Conservation (phyloP, 1,284 basidiomycete species). For the Puccinia triticina region DNA sequence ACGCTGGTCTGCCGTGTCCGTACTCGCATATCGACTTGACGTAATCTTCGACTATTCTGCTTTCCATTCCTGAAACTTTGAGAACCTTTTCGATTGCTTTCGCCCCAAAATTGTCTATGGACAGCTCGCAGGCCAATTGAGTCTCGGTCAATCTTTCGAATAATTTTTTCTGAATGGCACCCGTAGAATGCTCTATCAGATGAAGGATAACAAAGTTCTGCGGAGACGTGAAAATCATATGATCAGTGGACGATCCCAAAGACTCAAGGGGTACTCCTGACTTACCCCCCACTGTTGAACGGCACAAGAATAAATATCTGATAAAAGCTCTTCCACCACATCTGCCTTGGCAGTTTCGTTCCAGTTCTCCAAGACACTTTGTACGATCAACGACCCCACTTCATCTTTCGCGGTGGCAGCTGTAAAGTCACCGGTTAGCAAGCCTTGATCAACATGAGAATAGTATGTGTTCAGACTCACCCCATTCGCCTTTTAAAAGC, state of each 20-base stretch:
- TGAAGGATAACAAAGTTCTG: conserved; percentile 52
- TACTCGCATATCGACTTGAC: conserved; percentile 52
- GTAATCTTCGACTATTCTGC: conserved; percentile 49
- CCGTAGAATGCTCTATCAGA: conserved; percentile 51
- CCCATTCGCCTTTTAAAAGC: conserved; percentile 51
- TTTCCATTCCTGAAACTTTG: conserved; percentile 52
- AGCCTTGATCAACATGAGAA: neutral
- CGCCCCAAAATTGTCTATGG: conserved; percentile 52
- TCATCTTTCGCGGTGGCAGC: conserved; percentile 50
- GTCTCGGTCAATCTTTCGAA: conserved; percentile 52
- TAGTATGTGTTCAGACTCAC: conserved; percentile 14
- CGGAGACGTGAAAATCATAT: neutral
- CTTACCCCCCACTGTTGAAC: conserved; percentile 52
- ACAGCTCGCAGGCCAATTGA: conserved; percentile 51
- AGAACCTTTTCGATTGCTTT: conserved; percentile 52
- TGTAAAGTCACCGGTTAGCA: conserved; percentile 19
- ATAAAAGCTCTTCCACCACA: conserved; percentile 50
- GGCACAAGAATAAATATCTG: conserved; percentile 50
- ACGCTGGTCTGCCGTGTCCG: conserved; percentile 51
- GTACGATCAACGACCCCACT: conserved; percentile 51
- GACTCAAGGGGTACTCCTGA: neutral
- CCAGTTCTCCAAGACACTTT: conserved; percentile 52
- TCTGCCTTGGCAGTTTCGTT: conserved; percentile 48
- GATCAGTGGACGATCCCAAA: neutral
- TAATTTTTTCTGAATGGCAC: conserved; percentile 46